Conservation (phyloP, 768 basidiomycete species). For the Kwoniella dendrophila region DNA sequence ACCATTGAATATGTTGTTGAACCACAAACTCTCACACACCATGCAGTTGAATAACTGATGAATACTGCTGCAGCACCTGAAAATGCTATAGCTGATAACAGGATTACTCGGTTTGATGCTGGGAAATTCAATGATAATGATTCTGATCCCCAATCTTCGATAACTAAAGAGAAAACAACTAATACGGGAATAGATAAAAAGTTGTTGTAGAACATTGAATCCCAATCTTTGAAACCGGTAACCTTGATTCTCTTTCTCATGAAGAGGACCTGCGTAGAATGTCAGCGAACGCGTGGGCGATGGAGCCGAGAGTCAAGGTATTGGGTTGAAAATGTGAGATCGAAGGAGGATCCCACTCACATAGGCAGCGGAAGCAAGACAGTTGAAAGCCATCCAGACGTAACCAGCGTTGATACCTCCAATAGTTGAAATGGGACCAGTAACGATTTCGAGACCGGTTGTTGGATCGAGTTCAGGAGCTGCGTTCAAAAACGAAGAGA, state of each 20-base stretch:
- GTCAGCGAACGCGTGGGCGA: too few species aligned
- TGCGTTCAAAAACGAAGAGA: conserved; percentile 59
- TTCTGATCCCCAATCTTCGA: conserved; percentile 86
- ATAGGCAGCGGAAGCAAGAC: conserved; percentile 84
- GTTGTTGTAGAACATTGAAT: conserved; percentile 99
- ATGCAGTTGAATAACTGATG: conserved; percentile 97
- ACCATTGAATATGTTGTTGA: conserved; percentile 84
- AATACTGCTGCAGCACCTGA: conserved; percentile 96
- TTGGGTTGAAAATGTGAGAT: not conserved
- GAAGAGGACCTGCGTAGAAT: conserved; percentile 70
- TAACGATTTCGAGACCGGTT: conserved; percentile 44
- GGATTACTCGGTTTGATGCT: conserved; percentile 70
- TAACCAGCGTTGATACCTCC: conserved; percentile 76
- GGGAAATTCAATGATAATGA: conserved; percentile 86
- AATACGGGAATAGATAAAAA: conserved; percentile 90
- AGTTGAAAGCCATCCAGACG: conserved; percentile 95
- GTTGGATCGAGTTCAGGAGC: conserved; percentile 42
- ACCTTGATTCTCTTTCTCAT: conserved; percentile 96
- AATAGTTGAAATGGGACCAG: conserved; percentile 43
- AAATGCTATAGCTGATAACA: conserved; percentile 86
- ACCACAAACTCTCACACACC: conserved; percentile 94
- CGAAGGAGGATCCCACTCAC: conserved; percentile 61
- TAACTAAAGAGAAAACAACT: conserved; percentile 72
- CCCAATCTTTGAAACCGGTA: conserved; percentile 98
- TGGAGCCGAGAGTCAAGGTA: too few species aligned